Conservation (phyloP, 2,329 filamentous ascomycete genomes). For the Madurella mycetomatis region DNA sequence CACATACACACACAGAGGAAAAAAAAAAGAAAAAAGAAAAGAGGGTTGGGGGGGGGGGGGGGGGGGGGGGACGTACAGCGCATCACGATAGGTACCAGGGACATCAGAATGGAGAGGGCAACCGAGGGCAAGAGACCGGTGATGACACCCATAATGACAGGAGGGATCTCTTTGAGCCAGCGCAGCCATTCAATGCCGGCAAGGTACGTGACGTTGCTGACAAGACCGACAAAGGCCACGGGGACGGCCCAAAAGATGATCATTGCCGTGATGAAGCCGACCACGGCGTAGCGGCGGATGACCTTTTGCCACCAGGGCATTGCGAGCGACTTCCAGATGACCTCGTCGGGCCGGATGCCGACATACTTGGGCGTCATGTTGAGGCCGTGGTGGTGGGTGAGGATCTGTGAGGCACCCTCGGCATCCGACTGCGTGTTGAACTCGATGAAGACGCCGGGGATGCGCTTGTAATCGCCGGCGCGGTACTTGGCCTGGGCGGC, state of each 20-base stretch:
- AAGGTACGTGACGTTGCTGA: constrained; percentile 78
- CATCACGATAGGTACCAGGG: constrained; percentile 77
- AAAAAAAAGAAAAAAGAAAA: neutral
- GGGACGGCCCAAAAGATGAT: constrained; percentile 83
- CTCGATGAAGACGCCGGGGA: constrained; percentile 84
- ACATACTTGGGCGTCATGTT: constrained; percentile 85
- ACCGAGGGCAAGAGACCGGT: constrained; percentile 80
- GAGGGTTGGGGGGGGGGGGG: too few species aligned
- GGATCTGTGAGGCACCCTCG: constrained; percentile 78
- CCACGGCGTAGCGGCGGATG: constrained; percentile 63
- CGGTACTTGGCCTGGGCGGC: constrained; percentile 64
- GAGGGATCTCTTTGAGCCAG: constrained; percentile 69
- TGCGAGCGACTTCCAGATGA: constrained; percentile 81
- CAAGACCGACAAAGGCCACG: constrained; percentile 73
- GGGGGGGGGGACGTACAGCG: constrained; percentile 51
- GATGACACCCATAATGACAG: constrained; percentile 71
- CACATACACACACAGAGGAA: too few species aligned
- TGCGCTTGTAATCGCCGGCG: constrained; percentile 57
- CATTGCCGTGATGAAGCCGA: constrained; percentile 68
- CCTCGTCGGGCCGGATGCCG: constrained; percentile 73
- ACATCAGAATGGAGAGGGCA: constrained; percentile 77
- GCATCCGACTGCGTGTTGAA: constrained; percentile 79
- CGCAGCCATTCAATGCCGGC: constrained; percentile 60
- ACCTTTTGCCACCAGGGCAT: constrained; percentile 85
- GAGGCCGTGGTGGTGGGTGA: constrained; percentile 80